phyloP scores from a whole-genome alignment of 345 rosid species.

The Pugionium cornutum region DNA sequence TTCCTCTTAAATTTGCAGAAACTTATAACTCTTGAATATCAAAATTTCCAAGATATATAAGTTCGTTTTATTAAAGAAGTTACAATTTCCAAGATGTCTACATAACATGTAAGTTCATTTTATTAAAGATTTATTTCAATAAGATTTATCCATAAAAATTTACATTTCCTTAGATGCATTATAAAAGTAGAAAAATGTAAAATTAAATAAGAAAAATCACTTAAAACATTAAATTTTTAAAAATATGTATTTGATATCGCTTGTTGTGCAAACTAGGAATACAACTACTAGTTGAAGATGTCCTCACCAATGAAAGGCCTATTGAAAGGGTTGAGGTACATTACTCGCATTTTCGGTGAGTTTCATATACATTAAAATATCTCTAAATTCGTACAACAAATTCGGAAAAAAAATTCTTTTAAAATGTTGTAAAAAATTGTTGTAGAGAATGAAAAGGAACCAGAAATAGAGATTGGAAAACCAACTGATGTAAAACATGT shows the following conservation, averaged over 20 bases:
- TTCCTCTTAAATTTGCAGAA: conserved; percentile 25
- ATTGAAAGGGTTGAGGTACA: conserved; percentile 71
- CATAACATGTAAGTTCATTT: conserved; percentile 34
- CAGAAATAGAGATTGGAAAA: conserved; percentile 76
- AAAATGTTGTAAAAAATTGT: conserved; percentile 5
- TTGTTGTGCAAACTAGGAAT: conserved; percentile 33
- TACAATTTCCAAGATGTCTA: conserved; percentile 7
- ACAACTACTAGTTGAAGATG: conserved; percentile 24
- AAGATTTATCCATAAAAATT: not conserved
- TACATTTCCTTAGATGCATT: no score
- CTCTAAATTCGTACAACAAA: no score
- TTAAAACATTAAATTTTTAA: no score
- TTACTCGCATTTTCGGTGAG: conserved; percentile 78
- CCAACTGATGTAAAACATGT: conserved; percentile 98
- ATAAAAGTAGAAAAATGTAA: no score
- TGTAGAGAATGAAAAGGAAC: conserved; percentile 75
- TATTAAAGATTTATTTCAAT: not conserved
- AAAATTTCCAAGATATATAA: not conserved
- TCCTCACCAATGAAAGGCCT: conserved; percentile 63
- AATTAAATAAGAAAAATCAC: no score
- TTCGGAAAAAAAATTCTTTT: no score
- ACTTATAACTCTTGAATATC: conserved; percentile 21
- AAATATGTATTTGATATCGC: not conserved
- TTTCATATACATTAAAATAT: not conserved
- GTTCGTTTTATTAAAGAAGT: conserved; percentile 17